A percentile compares a stretch with the other conserved stretches of the same genome.
phyloP scores from a whole-genome alignment of 371 early-diverging fungal species.

The Fennellomyces sp. region DNA sequence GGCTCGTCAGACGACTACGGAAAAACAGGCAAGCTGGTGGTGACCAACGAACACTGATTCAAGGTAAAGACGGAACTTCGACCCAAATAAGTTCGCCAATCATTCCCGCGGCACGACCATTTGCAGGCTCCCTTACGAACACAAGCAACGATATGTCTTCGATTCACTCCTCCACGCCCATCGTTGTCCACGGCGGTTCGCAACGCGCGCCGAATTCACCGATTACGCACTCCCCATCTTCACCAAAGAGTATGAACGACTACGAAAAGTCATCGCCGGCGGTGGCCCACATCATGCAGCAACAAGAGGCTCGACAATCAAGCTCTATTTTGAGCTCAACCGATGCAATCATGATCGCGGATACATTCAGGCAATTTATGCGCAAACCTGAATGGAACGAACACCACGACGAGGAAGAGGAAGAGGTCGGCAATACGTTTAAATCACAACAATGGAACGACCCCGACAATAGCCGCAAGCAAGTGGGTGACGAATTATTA shows the following conservation, averaged over 20 bases:
- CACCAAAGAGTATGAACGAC: neutral
- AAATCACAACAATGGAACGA: neutral
- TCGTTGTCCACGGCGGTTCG: neutral
- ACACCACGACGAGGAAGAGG: constrained; percentile 28
- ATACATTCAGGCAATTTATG: constrained; percentile 54
- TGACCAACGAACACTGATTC: constrained; percentile 11
- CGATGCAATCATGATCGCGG: constrained; percentile 55
- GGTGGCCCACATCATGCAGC: constrained; percentile 15
- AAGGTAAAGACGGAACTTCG: neutral
- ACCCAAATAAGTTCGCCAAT: neutral
- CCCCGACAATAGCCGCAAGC: constrained; percentile 8
- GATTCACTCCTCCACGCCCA: constrained; percentile 16
- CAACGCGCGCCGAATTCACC: neutral
- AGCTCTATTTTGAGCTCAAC: constrained; percentile 49
- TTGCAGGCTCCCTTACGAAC: constrained; percentile 13
- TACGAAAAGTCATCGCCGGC: neutral
- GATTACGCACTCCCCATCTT: neutral
- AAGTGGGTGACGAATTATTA: constrained; percentile 25
- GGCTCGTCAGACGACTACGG: constrained; percentile 24
- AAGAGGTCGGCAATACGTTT: neutral
- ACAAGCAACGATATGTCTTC: constrained; percentile 15
- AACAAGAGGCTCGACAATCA: constrained; percentile 34
- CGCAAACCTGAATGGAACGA: constrained; percentile 59
- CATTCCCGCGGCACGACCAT: constrained; percentile 6
- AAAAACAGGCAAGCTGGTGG: constrained; percentile 8